Conservation (phyloP, 2,329 filamentous ascomycete species). For the Epichloe coenophiala region DNA sequence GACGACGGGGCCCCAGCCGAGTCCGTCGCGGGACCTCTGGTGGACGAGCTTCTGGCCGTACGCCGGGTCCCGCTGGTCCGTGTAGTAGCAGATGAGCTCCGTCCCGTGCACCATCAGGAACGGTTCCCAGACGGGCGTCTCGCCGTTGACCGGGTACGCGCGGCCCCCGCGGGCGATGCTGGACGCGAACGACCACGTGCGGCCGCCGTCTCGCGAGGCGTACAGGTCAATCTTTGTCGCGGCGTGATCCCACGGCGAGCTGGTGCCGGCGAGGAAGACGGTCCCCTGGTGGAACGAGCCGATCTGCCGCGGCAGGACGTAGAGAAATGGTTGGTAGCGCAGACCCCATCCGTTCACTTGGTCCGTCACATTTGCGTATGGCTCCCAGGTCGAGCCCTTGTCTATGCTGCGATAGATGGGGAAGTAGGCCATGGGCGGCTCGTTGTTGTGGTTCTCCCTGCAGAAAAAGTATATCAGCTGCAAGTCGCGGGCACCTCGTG, state of each 20-base stretch:
- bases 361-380: neutral
- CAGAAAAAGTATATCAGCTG: neutral
- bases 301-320: neutral
- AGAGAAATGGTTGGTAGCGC: neutral
- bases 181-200: neutral
- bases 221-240: neutral
- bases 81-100: conserved; percentile 1
- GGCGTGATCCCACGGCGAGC: neutral
- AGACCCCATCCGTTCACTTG: neutral
- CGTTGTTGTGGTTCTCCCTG: neutral
- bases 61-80: neutral
- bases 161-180: neutral
- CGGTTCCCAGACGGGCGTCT: neutral
- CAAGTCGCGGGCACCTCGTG: too few relatives aligned
- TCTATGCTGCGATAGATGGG: neutral
- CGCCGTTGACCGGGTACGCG: neutral
- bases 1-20: neutral
- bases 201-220: neutral
- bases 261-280: neutral
- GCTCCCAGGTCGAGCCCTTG: neutral
- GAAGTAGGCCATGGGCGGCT: neutral
- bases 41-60: neutral
- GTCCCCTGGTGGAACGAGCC: neutral
- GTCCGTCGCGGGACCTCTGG: neutral
- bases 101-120: neutral